Evolutionary conservation across 2,329 filamentous ascomycete species (phyloP), one percentile per base, ranked within the genome.

Genomic region (Cryphonectria carpinicola): DNA sequence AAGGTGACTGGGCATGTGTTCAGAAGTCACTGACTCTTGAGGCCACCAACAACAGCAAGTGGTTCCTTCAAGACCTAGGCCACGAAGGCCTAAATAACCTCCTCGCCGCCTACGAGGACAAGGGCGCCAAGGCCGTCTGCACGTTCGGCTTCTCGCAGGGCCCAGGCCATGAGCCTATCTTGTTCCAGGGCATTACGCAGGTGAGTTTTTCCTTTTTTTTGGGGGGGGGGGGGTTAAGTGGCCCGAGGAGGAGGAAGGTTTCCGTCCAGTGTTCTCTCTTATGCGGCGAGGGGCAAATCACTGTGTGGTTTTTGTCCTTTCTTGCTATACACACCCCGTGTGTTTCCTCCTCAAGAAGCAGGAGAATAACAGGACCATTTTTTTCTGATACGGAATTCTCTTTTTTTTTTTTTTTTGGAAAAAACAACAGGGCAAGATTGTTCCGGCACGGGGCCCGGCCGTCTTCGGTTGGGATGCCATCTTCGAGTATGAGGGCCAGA

Each of bases 391-490:
- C 19, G 13, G 22, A 8, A 60, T 60, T 39, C 10, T 39, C 32
- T 13, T 22, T 17, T 11, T 35, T n/a, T n/a, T n/a, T n/a, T n/a
- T n/a, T n/a, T n/a, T n/a, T n/a, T n/a, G n/a, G 25, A 7, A 58
- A 58, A 60, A n/a, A 56, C 4, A 58, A 68, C 66, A 87, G 81
- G 87, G 95, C 70, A 93, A 90, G 79, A 94, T 99, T 78, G 95
- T 98, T 54, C 89, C 90, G 43, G 88, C 94, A 28, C 87, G 96
- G 79, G 96, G 96, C 8, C 91, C 93, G 60, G 83, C 89, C 25
- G 86, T 88, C 67, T 99, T 99, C 79, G 96, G 95, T 62, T 99
- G 96, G 96, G 96, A 99, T 80, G 90, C 96, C 2, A 92, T 97
- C 74, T 99, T 99, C 77, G 96, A 99, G 82, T 95, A 97, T 76